Percentiles rank a stretch among this genome's conserved stretches.
These are phyloP conservation scores for Suhomyces coccinellae DNA, from an alignment of 1,139 yeast genomes.

Conservation along the genomic window DNA sequence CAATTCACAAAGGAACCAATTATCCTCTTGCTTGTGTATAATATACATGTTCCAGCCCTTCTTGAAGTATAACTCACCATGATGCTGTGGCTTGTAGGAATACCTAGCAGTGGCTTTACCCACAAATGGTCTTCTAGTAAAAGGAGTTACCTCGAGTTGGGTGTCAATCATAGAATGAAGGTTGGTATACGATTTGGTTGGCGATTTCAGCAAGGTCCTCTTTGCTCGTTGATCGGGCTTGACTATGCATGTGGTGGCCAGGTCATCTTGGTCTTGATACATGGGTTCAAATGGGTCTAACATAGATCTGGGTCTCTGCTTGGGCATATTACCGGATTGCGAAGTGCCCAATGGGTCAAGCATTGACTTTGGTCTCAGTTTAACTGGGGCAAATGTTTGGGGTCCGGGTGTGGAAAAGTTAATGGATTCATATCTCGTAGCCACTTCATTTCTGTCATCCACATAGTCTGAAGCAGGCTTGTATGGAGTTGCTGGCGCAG, in stretches of 20 bases:
- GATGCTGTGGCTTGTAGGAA: slow-evolving; percentile 71
- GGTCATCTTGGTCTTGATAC: slow-evolving; percentile 12
- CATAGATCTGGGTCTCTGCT: slow-evolving; percentile 46
- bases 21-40: slow-evolving; percentile 76
- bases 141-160: slow-evolving; percentile 29
- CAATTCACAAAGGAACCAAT: slow-evolving; percentile 88
- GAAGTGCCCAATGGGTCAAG: slow-evolving; percentile 13
- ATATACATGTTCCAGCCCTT: slow-evolving; percentile 76
- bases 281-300: slow-evolving; percentile 16
- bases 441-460: slow-evolving; percentile 41
- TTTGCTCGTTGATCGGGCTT: slow-evolving; percentile 11
- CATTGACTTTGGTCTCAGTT: slow-evolving; percentile 48
- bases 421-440: slow-evolving; percentile 41
- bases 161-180: slow-evolving; percentile 27
- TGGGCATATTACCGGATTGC: background rate
- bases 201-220: slow-evolving; percentile 14
- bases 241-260: slow-evolving; percentile 20
- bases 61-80: slow-evolving; percentile 74
- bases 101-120: slow-evolving; percentile 67
- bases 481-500: slow-evolving; percentile 25
- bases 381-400: background rate
- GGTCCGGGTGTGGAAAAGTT: slow-evolving; percentile 23
- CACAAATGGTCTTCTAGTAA: slow-evolving; percentile 53
- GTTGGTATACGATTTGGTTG: slow-evolving; percentile 32
- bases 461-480: slow-evolving; percentile 31